Evolutionary conservation across 495 filamentous ascomycete genomes (phyloP), one percentile per base, ranked within the genome.

Genomic region (Margaritispora aquatica): DNA sequence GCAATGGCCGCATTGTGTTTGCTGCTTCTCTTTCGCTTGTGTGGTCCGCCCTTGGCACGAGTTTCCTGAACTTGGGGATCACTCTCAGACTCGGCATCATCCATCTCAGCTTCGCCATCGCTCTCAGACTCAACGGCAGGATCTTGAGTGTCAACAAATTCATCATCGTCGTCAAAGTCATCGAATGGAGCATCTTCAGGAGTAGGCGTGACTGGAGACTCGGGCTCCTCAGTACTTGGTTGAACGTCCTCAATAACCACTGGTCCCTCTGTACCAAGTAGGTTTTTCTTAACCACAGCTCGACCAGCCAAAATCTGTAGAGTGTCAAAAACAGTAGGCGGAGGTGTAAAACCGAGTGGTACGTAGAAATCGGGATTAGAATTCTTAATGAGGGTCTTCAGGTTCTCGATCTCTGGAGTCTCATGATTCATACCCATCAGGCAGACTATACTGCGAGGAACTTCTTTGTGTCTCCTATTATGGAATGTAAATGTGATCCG

Each of bases 401-500:
- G 15, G 10, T 20, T 46, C 10, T 60, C 47, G 1, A 65, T 21
- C 22, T 47, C 26, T 3, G 27, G 7, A n/a, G 27, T 22, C n/a
- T 52, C 34, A 1, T 22, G 20, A 26, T 65, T 55, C 11, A 55
- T 41, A n/a, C 38, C 57, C 4, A 46, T 36, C 11, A 27, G n/a
- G 2, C 51, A 59, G 4, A 61, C 46, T 13, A 59, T 26, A 26
- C 55, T 51, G 11, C 54, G 50, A 29, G 27, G 17, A 1, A 46
- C 10, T 2, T 23, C 64, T 55, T 31, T 69, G 59, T 50, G 7
- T 55, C 51, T 26, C 60, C 54, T 15, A 34, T 72, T 68, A 21
- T 72, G 76, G 60, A 88, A 87, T 44, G 75, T 78, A 64, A 95
- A 92, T 0, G 76, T 78, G 21, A 86, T 60, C 54, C 84, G 81